Evolutionary conservation across 2,329 filamentous ascomycete species (phyloP).

Genomic region (Cercospora canescens): DNA sequence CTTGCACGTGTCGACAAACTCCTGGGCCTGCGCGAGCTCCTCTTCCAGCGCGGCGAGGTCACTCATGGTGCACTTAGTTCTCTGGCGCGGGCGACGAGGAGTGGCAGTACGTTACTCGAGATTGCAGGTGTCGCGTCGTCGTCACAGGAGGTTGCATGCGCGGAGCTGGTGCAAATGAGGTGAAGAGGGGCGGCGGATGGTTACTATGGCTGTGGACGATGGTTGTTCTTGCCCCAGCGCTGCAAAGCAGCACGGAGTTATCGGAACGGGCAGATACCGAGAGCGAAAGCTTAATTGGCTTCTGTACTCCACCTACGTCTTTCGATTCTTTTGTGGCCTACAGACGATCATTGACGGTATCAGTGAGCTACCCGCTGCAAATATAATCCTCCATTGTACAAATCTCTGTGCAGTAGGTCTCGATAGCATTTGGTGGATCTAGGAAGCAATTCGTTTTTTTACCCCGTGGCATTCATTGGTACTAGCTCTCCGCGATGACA

Average conservation of each 20-base stretch:
- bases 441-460: too few species aligned
- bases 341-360: too few species aligned
- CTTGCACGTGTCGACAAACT: constrained; percentile 30
- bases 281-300: neutral
- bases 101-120: constrained; percentile 9
- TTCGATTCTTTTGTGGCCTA: too few species aligned
- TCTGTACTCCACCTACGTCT: too few species aligned
- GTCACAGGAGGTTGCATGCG: neutral
- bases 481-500: too few species aligned
- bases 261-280: neutral
- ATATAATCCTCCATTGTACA: too few species aligned
- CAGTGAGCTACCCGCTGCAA: too few species aligned
- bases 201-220: neutral
- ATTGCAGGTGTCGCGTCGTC: neutral
- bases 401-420: too few species aligned
- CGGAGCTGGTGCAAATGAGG: neutral
- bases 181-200: neutral
- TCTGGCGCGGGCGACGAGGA: neutral
- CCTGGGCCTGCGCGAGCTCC: constrained; percentile 64
- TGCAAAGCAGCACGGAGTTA: neutral
- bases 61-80: constrained; percentile 27
- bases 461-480: too few species aligned
- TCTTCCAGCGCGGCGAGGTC: constrained; percentile 74
- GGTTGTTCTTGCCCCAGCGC: neutral
- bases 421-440: too few species aligned